Percentiles rank a stretch among this genome's conserved stretches.
Conservation (phyloP, 1,284 basidiomycete species). For the Microbotryum violaceum region DNA sequence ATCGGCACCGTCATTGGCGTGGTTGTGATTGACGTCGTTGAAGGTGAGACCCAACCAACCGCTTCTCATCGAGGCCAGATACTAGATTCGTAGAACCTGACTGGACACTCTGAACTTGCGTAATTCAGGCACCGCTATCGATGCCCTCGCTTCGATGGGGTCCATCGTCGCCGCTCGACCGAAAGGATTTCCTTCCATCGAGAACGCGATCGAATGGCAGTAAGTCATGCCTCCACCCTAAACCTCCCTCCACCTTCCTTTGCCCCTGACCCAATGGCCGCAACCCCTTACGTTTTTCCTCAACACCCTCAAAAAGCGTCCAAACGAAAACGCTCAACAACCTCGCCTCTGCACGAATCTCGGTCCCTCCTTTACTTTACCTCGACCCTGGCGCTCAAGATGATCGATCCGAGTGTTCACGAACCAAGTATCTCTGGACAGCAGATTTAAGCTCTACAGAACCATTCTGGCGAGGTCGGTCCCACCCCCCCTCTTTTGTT, state of each 20-base stretch:
- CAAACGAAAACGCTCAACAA: slow-evolving; percentile 72
- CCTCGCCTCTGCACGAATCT: slow-evolving; percentile 67
- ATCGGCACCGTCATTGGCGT: slow-evolving; percentile 73
- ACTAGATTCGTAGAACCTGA: too few species aligned
- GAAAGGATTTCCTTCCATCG: slow-evolving; percentile 67
- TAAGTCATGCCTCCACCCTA: slow-evolving; percentile 46
- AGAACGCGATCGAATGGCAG: slow-evolving; percentile 94
- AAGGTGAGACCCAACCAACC: slow-evolving; percentile 52
- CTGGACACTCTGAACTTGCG: too few species aligned
- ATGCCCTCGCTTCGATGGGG: slow-evolving; percentile 84
- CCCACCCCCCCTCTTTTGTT: neutral
- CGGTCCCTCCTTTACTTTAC: slow-evolving; percentile 68
- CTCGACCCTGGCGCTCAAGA: slow-evolving; percentile 36
- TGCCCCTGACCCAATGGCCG: too few species aligned
- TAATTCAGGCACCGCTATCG: slow-evolving; percentile 76
- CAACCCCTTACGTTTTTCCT: neutral
- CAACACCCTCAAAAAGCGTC: slow-evolving; percentile 53
- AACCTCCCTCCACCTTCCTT: too few species aligned
- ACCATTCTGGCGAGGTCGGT: slow-evolving; percentile 78
- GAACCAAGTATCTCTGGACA: slow-evolving; percentile 55
- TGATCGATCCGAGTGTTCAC: slow-evolving; percentile 20
- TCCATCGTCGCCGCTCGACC: slow-evolving; percentile 77
- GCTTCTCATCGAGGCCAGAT: too few species aligned
- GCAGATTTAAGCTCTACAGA: slow-evolving; percentile 76
- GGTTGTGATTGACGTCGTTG: slow-evolving; percentile 88